phyloP scores from a whole-genome alignment of 257 asterid genomes.

The Solanum commersonii region DNA sequence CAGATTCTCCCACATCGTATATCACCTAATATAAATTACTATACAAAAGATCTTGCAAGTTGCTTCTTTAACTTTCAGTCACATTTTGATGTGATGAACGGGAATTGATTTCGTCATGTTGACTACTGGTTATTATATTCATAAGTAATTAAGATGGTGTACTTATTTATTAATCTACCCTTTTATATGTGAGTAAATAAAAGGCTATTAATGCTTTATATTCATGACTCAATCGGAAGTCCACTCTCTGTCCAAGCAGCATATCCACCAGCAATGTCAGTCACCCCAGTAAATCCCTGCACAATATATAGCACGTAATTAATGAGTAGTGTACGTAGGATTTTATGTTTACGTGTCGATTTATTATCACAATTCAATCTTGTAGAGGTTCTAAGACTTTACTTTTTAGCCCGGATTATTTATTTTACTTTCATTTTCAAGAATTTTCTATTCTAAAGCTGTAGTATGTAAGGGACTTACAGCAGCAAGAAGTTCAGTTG shows the following conservation, averaged over 20 bases:
- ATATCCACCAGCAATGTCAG: slow-evolving; percentile 82
- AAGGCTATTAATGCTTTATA: not conserved
- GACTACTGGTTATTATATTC: not conserved
- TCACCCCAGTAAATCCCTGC: slow-evolving; percentile 68
- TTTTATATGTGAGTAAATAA: not conserved
- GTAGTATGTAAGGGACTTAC: slow-evolving; percentile 18
- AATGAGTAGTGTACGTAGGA: not conserved
- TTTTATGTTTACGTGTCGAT: not conserved
- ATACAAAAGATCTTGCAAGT: not conserved
- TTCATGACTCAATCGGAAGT: slow-evolving; percentile 42
- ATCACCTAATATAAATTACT: not conserved
- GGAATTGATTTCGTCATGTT: not conserved
- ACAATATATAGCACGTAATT: not conserved
- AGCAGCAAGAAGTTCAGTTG: slow-evolving; percentile 50
- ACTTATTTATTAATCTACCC: not conserved
- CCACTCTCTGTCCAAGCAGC: slow-evolving; percentile 59
- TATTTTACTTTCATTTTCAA: not conserved
- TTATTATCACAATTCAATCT: not conserved
- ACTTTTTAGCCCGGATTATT: not conserved
- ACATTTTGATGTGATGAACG: not conserved
- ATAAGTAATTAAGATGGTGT: not conserved
- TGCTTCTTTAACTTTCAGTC: not conserved
- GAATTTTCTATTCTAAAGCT: not conserved
- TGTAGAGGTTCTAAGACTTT: not conserved
- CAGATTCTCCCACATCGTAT: not conserved